Evolutionary conservation across 2,329 filamentous ascomycete genomes (phyloP).

Genomic region (Fusarium illudens): DNA sequence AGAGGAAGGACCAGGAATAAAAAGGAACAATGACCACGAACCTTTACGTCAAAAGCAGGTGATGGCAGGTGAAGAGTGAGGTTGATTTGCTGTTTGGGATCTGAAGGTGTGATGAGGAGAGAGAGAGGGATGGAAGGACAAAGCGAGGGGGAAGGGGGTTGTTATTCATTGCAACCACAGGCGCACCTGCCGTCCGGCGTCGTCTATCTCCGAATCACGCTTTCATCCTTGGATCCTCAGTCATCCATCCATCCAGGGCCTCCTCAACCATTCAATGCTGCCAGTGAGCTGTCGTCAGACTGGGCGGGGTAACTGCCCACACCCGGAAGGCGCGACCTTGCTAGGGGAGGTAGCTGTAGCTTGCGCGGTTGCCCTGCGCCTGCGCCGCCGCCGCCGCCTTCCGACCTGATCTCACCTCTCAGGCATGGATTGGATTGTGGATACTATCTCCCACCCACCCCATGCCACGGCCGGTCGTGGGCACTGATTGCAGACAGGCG

Average conservation of each 20-base stretch:
- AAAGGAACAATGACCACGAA: constrained; percentile 11
- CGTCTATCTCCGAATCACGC: constrained; percentile 21
- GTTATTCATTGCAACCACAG: constrained; percentile 47
- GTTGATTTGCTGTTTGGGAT: constrained; percentile 32
- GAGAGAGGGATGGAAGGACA: constrained; percentile 36
- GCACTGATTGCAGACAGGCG: constrained; percentile 10
- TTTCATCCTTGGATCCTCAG: constrained; percentile 26
- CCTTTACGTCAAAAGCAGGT: constrained; percentile 39
- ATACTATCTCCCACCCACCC: constrained; percentile 2
- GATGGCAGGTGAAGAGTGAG: constrained; percentile 27
- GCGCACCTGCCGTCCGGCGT: constrained; percentile 32
- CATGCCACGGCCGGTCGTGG: background rate
- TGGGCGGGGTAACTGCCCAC: constrained; percentile 54
- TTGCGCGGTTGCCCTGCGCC: constrained; percentile 21
- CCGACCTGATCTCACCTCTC: constrained; percentile 2
- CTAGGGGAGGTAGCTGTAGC: constrained; percentile 4
- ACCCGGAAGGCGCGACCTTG: constrained; percentile 31
- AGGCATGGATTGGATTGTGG: constrained; percentile 15
- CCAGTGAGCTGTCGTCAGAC: constrained; percentile 51
- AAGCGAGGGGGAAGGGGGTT: constrained; percentile 44
- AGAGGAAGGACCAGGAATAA: background rate
- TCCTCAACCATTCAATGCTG: background rate
- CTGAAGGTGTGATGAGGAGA: constrained; percentile 40
- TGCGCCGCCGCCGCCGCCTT: constrained; percentile 31
- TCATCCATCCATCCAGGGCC: constrained; percentile 16